Evolutionary conservation across 73 alveolate species (phyloP).

Genomic region (Breviolum minutum): DNA sequence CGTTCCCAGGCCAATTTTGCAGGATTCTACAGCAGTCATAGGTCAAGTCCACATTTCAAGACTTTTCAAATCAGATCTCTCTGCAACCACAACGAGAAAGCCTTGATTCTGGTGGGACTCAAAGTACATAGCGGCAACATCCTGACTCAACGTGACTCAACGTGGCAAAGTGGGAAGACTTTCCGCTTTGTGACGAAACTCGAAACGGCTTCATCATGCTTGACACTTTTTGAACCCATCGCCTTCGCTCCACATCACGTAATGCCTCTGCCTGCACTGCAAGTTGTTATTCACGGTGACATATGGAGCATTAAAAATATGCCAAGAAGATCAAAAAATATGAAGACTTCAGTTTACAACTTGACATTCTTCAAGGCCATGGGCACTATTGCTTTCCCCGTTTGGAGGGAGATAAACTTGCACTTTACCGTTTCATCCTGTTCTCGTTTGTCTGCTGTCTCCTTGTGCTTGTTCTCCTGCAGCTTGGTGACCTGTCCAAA

Average conservation of each 20-base stretch:
- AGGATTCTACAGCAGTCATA: neutral
- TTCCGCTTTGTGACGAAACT: neutral
- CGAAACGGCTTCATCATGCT: neutral
- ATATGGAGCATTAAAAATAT: no score
- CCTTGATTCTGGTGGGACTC: conserved; percentile 63
- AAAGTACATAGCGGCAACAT: conserved; percentile 50
- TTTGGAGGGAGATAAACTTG: neutral
- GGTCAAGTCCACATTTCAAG: no score
- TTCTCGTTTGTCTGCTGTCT: neutral
- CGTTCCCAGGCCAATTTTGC: neutral
- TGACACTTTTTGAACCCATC: neutral
- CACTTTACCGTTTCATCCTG: neutral
- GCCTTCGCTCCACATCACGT: conserved; percentile 53
- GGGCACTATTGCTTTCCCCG: no score
- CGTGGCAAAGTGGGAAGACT: neutral
- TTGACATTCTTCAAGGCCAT: no score
- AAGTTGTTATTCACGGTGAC: neutral
- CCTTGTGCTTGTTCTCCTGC: conserved; percentile 53
- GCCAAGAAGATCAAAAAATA: no score
- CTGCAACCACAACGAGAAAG: neutral
- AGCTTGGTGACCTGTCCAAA: conserved; percentile 42
- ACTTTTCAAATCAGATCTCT: neutral
- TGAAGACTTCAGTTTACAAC: no score
- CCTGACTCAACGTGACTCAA: neutral
- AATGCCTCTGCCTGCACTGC: neutral